These are phyloP conservation scores for Fusarium tjaetaba DNA, from an alignment of 2,329 filamentous ascomycete genomes.

Conservation along the genomic window DNA sequence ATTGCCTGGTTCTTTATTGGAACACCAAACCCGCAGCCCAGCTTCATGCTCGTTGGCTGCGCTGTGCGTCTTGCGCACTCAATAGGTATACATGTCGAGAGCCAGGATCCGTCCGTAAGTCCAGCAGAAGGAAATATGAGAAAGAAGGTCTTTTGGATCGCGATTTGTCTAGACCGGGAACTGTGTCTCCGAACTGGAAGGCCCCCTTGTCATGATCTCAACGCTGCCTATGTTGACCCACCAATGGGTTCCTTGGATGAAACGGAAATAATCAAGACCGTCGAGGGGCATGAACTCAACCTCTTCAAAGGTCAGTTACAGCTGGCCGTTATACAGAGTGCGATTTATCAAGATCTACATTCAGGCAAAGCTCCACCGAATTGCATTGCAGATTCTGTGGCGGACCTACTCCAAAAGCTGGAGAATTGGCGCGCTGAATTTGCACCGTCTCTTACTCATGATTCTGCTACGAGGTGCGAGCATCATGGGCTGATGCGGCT, in stretches of 20 bases:
- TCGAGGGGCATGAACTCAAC: not conserved
- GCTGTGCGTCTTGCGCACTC: not conserved
- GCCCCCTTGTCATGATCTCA: not conserved
- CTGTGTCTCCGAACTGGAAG: not conserved
- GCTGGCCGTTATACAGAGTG: not conserved
- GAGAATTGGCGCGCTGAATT: not conserved
- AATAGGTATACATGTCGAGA: not conserved
- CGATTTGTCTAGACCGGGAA: not conserved
- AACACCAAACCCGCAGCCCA: not conserved
- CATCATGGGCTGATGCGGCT: not conserved
- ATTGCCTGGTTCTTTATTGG: not conserved
- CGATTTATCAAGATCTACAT: not conserved
- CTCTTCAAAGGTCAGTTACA: not conserved
- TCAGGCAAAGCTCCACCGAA: not conserved
- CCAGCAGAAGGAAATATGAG: not conserved
- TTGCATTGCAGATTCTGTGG: not conserved
- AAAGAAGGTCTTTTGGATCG: not conserved
- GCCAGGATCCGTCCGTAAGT: not conserved
- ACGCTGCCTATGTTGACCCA: not conserved
- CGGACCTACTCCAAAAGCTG: not conserved
- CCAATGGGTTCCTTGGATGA: not conserved
- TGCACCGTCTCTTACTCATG: not conserved
- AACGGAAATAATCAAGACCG: not conserved
- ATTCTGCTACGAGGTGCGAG: not conserved
- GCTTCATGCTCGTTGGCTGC: not conserved